Conservation (phyloP, 805 yeast species). For the Ogataea henricii region DNA sequence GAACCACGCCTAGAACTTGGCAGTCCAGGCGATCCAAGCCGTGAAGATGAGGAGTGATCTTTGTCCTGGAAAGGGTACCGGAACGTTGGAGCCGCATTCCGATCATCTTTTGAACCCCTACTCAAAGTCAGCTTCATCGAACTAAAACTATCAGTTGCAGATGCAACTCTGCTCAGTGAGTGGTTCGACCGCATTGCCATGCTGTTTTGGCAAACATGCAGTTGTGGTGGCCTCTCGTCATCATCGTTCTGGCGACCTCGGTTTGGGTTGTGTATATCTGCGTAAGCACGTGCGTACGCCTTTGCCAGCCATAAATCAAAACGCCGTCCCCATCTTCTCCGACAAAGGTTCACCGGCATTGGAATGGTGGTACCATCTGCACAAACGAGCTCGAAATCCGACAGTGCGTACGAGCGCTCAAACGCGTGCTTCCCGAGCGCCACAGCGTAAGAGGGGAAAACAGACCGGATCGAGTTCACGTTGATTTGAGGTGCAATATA, state of each 20-base stretch:
- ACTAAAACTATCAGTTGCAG: conserved; percentile 14
- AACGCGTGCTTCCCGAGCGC: conserved; percentile 76
- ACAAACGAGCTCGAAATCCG: conserved; percentile 73
- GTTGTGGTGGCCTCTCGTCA: background rate
- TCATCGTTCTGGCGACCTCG: background rate
- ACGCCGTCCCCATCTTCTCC: conserved; percentile 77
- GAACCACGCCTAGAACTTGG: conserved; percentile 39
- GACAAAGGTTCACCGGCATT: conserved; percentile 58
- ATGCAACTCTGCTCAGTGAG: conserved; percentile 6
- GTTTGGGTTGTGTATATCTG: conserved; percentile 23
- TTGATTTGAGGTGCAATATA: conserved; percentile 74
- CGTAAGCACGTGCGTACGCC: conserved; percentile 63
- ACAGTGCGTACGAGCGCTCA: conserved; percentile 61
- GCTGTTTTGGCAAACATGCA: background rate
- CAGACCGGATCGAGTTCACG: conserved; percentile 65
- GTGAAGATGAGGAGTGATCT: conserved; percentile 16
- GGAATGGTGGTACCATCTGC: conserved; percentile 71
- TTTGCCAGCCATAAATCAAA: conserved; percentile 63
- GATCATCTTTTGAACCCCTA: conserved; percentile 20
- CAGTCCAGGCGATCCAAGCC: conserved; percentile 18
- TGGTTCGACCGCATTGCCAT: conserved; percentile 1
- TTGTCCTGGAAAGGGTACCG: conserved; percentile 70
- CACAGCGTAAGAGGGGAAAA: conserved; percentile 75
- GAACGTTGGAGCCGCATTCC: conserved; percentile 50
- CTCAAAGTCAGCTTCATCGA: conserved; percentile 11